A percentile compares a stretch with the other conserved stretches of the same genome.
Evolutionary conservation across 345 rosid species (phyloP).

Genomic region (Clausena lansium): DNA sequence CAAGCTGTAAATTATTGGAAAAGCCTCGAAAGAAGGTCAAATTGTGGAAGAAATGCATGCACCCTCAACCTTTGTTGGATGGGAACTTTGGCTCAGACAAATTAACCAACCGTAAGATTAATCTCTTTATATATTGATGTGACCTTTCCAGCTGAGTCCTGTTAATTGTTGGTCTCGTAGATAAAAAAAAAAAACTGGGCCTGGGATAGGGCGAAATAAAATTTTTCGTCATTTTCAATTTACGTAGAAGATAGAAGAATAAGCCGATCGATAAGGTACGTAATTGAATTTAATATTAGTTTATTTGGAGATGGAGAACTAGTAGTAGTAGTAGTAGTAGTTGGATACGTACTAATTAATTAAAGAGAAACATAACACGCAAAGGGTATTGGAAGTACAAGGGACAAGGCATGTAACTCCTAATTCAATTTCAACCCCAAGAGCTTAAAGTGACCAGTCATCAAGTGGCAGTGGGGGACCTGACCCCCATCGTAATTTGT

Average conservation of each 20-base stretch:
- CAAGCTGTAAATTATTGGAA: slow-evolving; percentile 31
- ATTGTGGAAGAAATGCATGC: slow-evolving; percentile 21
- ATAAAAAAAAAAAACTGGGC: no score
- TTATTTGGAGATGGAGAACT: not conserved
- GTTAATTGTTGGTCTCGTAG: not conserved
- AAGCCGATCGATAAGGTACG: no score
- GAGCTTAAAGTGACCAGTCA: not conserved
- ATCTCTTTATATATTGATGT: not conserved
- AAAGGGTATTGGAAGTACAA: not conserved
- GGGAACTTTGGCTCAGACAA: slow-evolving; percentile 31
- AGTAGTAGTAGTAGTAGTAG: not conserved
- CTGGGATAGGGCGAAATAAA: no score
- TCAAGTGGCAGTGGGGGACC: not conserved
- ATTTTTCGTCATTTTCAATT: no score
- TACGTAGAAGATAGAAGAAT: no score
- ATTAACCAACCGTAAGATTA: slow-evolving; percentile 8
- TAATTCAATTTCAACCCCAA: no score
- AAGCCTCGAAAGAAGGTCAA: slow-evolving; percentile 20
- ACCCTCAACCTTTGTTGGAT: slow-evolving; percentile 32
- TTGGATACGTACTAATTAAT: not conserved
- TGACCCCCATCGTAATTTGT: not conserved
- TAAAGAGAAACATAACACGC: not conserved
- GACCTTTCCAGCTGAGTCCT: not conserved
- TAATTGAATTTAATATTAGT: no score
- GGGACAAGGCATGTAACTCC: not conserved